Conservation (phyloP, 768 basidiomycete species). For the Boletus subparvulus region DNA sequence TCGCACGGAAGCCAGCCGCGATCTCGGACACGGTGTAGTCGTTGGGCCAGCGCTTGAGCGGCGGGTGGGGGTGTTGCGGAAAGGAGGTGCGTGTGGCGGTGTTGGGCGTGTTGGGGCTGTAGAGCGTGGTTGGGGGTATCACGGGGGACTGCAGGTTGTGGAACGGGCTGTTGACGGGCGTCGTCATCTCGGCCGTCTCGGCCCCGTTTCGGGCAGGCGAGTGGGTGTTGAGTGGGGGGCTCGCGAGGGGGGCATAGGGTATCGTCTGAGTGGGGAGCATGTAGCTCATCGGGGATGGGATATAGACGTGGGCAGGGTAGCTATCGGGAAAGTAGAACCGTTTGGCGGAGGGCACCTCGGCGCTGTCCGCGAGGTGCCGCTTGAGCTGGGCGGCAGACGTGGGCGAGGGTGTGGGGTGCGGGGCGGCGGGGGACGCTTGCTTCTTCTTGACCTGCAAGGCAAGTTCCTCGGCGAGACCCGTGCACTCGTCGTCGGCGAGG, state of each 20-base stretch:
- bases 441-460: constrained; percentile 40
- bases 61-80: constrained; percentile 59
- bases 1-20: constrained; percentile 55
- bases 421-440: background rate
- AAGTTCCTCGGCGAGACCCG: constrained; percentile 56
- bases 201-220: constrained; percentile 11
- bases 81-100: constrained; percentile 31
- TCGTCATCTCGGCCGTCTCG: constrained; percentile 18
- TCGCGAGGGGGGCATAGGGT: constrained; percentile 24
- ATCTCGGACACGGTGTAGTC: constrained; percentile 72
- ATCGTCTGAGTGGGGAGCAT: constrained; percentile 29
- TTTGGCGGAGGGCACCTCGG: constrained; percentile 29
- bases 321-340: constrained; percentile 28
- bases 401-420: constrained; percentile 1
- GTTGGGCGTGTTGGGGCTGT: constrained; percentile 23
- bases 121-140: constrained; percentile 19
- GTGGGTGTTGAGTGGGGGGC: constrained; percentile 14
- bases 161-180: constrained; percentile 17
- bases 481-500: constrained; percentile 56
- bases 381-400: constrained; percentile 23
- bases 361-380: constrained; percentile 22
- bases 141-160: constrained; percentile 20
- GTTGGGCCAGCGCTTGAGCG: constrained; percentile 74
- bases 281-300: constrained; percentile 29
- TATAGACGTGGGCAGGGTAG: constrained; percentile 31